Evolutionary conservation across 192 early-diverging fungal species (phyloP).

Genomic region (Chytriomyces confervae): DNA sequence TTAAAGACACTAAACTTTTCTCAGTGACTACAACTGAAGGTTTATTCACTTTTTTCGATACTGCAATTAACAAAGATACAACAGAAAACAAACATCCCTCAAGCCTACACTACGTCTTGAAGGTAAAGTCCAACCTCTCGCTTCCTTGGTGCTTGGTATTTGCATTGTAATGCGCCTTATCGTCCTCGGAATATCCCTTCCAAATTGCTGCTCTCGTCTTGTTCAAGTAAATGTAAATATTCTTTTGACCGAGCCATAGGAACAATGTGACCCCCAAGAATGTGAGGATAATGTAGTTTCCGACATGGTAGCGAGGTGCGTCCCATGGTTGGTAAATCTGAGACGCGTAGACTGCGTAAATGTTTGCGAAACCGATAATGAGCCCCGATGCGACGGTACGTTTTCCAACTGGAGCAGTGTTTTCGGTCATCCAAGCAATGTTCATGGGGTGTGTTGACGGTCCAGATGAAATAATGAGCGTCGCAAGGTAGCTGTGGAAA

Average conservation of each 20-base stretch:
- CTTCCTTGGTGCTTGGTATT: conserved; percentile 59
- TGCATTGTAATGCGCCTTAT: conserved; percentile 55
- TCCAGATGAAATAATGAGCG: conserved; percentile 15
- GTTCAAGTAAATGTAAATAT: not conserved
- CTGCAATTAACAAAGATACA: too few species aligned
- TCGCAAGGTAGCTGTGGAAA: conserved; percentile 13
- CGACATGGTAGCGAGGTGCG: not conserved
- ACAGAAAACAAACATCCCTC: too few species aligned
- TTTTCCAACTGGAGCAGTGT: conserved; percentile 44
- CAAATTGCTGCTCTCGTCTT: not conserved
- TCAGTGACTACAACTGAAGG: too few species aligned
- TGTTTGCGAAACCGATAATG: not conserved
- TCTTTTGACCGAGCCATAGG: not conserved
- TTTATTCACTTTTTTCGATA: too few species aligned
- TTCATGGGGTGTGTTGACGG: conserved; percentile 38
- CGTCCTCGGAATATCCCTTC: conserved; percentile 19
- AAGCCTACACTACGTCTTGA: not conserved
- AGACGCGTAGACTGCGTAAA: not conserved
- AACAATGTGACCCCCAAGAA: not conserved
- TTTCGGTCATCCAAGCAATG: conserved; percentile 41
- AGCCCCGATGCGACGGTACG: conserved; percentile 38
- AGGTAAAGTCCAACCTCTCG: conserved; percentile 57
- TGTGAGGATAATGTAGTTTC: not conserved
- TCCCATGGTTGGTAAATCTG: conserved; percentile 8
- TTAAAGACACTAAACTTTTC: too few species aligned